phyloP scores from a whole-genome alignment of 805 yeast species.

The Kuraishia capsulata region DNA sequence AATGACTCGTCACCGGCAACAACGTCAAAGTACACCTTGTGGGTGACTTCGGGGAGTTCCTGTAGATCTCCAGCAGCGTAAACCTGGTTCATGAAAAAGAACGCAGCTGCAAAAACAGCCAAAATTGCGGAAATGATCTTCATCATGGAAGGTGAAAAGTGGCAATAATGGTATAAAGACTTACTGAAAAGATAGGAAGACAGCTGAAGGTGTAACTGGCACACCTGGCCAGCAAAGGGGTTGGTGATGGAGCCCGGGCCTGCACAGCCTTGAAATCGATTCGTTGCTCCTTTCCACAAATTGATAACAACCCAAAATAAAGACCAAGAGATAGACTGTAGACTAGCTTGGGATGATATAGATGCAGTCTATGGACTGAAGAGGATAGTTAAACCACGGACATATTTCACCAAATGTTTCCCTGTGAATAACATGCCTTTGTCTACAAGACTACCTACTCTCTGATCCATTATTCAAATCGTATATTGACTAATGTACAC shows the following conservation, averaged over 20 bases:
- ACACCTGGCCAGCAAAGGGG: background rate
- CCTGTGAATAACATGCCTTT: too few relatives aligned
- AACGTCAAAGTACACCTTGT: slow-evolving; percentile 79
- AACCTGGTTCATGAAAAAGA: slow-evolving; percentile 1
- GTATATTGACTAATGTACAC: slow-evolving; percentile 2
- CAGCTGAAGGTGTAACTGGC: background rate
- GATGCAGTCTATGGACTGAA: too few relatives aligned
- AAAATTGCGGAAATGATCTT: slow-evolving; percentile 2
- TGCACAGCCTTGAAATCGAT: too few relatives aligned
- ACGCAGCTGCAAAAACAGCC: background rate
- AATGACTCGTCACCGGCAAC: slow-evolving; percentile 67
- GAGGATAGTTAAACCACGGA: too few relatives aligned
- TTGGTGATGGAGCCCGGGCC: too few relatives aligned
- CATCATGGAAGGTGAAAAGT: slow-evolving; percentile 1
- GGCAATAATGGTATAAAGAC: background rate
- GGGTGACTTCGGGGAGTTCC: slow-evolving; percentile 52
- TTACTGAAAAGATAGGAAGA: background rate
- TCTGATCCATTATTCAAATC: background rate
- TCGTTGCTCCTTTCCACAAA: too few relatives aligned
- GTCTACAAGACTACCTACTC: too few relatives aligned
- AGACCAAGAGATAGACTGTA: too few relatives aligned
- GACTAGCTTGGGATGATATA: too few relatives aligned
- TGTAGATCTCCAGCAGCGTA: slow-evolving; percentile 1
- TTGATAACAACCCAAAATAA: too few relatives aligned
- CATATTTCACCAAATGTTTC: too few relatives aligned